A percentile compares a stretch with the other conserved stretches of the same genome.
These are phyloP conservation scores for Komagataella populi DNA, from an alignment of 805 yeast genomes.

Conservation along the genomic window DNA sequence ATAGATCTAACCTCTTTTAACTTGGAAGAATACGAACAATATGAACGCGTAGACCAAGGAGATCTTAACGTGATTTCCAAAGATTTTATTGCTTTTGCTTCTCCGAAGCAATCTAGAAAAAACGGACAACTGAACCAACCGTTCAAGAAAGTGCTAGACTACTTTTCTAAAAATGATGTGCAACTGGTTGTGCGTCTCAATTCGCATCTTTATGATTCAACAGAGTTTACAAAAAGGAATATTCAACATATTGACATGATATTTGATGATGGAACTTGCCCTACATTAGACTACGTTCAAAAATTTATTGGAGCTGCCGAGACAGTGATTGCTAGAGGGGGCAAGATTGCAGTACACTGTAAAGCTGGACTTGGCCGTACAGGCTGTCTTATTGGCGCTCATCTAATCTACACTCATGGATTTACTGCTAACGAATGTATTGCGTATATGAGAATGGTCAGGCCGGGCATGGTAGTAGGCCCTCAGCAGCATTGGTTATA, in stretches of 20 bases:
- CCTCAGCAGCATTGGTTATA: constrained; percentile 99
- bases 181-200: constrained; percentile 85
- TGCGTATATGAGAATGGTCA: constrained; percentile 87
- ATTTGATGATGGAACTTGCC: constrained; percentile 97
- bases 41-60: constrained; percentile 94
- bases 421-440: constrained; percentile 96
- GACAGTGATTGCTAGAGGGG: constrained; percentile 71
- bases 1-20: constrained; percentile 78
- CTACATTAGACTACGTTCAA: constrained; percentile 84
- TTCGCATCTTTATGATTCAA: constrained; percentile 78
- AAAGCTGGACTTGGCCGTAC: constrained; percentile 97
- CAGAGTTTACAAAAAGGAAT: constrained; percentile 69
- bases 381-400: constrained; percentile 96
- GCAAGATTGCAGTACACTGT: constrained; percentile 97
- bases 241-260: constrained; percentile 91
- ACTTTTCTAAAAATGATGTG: constrained; percentile 60
- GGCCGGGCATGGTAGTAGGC: constrained; percentile 99
- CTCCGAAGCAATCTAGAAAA: constrained; percentile 64
- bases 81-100: constrained; percentile 94
- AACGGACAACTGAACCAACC: constrained; percentile 53
- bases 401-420: constrained; percentile 88
- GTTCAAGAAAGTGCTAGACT: constrained; percentile 68
- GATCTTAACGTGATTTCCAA: constrained; percentile 87
- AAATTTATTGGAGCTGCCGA: constrained; percentile 93
- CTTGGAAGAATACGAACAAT: constrained; percentile 86